A percentile compares a stretch with the other conserved stretches of the same genome.
Evolutionary conservation across 129 eudicot species (phyloP).

Genomic region (Lonicera japonica): DNA sequence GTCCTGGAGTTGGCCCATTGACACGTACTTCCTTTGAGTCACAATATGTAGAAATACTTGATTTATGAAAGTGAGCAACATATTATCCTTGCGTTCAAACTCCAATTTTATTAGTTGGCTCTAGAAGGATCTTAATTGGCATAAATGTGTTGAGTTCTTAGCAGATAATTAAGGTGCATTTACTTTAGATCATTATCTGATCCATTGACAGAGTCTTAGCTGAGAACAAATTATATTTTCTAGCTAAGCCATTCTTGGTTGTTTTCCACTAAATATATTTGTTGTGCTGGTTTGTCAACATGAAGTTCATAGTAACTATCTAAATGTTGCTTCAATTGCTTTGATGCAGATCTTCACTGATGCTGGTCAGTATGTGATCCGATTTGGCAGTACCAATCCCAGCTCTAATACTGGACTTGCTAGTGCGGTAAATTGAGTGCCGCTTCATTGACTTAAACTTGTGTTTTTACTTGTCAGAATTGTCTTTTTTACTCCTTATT

Average conservation of each 20-base stretch:
- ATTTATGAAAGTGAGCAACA: too few relatives aligned
- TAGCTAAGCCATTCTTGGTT: background rate
- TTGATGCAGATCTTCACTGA: constrained; percentile 74
- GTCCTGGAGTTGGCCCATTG: too few relatives aligned
- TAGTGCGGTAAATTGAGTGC: constrained; percentile 52
- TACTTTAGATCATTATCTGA: too few relatives aligned
- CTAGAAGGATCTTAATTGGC: too few relatives aligned
- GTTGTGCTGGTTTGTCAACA: background rate
- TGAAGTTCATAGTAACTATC: background rate
- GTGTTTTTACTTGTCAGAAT: background rate
- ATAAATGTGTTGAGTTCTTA: too few relatives aligned
- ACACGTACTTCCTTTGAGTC: too few relatives aligned
- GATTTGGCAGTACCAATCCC: constrained; percentile 60
- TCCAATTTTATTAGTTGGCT: too few relatives aligned
- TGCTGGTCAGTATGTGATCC: constrained; percentile 97
- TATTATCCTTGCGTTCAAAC: too few relatives aligned
- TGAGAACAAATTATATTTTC: too few relatives aligned
- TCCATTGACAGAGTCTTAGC: too few relatives aligned
- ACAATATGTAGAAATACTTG: too few relatives aligned
- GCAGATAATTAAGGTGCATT: too few relatives aligned
- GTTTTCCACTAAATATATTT: background rate
- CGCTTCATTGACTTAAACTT: background rate
- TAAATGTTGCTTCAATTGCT: constrained; percentile 2
- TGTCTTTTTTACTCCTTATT: background rate
- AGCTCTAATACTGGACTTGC: constrained; percentile 26